Conservation (phyloP, 179 eudicot genomes). For the Camellia oleifera region DNA sequence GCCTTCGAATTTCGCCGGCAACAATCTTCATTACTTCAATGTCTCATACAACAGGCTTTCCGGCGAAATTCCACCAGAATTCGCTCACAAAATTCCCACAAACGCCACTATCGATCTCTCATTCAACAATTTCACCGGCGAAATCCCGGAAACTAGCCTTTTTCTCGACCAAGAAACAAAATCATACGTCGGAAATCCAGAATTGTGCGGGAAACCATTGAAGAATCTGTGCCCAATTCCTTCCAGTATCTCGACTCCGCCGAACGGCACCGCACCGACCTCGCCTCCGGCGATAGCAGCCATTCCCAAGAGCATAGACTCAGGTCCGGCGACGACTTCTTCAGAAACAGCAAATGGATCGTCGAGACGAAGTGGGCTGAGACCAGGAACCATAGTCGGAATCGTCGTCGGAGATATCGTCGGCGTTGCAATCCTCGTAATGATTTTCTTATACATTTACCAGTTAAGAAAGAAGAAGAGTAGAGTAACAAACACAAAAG, state of each 20-base stretch:
- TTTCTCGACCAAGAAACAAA: slow-evolving; percentile 40
- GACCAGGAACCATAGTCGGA: slow-evolving; percentile 49
- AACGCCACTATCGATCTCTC: slow-evolving; percentile 74
- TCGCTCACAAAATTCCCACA: slow-evolving; percentile 42
- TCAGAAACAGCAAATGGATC: slow-evolving; percentile 17
- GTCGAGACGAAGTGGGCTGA: slow-evolving; percentile 28
- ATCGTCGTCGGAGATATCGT: slow-evolving; percentile 67
- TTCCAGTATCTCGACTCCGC: slow-evolving; percentile 34
- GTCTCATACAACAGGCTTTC: slow-evolving; percentile 58
- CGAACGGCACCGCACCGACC: slow-evolving; percentile 32
- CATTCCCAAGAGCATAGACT: slow-evolving; percentile 48
- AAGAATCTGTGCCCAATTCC: slow-evolving; percentile 47
- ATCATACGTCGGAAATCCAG: slow-evolving; percentile 59
- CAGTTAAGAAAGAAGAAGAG: slow-evolving; percentile 20
- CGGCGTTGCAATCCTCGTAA: slow-evolving; percentile 46
- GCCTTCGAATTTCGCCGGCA: slow-evolving; percentile 50
- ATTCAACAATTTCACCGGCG: slow-evolving; percentile 65
- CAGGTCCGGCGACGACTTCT: slow-evolving; percentile 29
- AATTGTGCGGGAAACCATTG: slow-evolving; percentile 65
- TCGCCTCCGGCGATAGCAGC: slow-evolving; percentile 86
- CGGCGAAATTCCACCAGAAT: slow-evolving; percentile 61
- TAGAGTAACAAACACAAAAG: slow-evolving; percentile 10
- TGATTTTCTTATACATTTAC: slow-evolving; percentile 44
- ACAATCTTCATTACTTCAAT: slow-evolving; percentile 40
- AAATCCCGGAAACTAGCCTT: slow-evolving; percentile 46